Percentiles rank a stretch among this genome's conserved stretches.
Evolutionary conservation across 257 asterid genomes (phyloP).

Genomic region (Eucommia ulmoides): DNA sequence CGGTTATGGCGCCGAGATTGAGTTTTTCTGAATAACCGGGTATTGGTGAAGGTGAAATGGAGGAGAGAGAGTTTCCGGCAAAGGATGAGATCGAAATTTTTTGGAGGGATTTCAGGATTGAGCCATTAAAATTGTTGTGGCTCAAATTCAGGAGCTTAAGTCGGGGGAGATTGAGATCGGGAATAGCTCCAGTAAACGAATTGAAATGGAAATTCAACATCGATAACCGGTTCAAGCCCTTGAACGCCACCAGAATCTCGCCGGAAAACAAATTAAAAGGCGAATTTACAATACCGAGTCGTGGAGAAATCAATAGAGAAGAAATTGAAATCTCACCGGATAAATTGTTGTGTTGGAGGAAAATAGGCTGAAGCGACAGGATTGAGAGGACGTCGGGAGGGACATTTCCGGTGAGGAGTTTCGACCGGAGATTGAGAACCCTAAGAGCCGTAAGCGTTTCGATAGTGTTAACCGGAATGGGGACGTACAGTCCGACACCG

Average conservation of each 20-base stretch:
- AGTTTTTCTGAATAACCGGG: slow-evolving; percentile 31
- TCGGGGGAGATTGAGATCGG: slow-evolving; percentile 38
- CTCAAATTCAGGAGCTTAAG: slow-evolving; percentile 54
- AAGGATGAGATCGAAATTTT: slow-evolving; percentile 61
- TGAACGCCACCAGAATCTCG: slow-evolving; percentile 30
- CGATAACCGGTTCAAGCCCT: slow-evolving; percentile 29
- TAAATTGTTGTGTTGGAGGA: slow-evolving; percentile 69
- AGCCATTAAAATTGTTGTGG: slow-evolving; percentile 46
- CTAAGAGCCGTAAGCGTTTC: slow-evolving; percentile 55
- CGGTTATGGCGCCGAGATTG: slow-evolving; percentile 27
- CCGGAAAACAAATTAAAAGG: slow-evolving; percentile 65
- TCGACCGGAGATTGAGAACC: slow-evolving; percentile 63
- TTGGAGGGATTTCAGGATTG: slow-evolving; percentile 46
- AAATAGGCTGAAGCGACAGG: slow-evolving; percentile 49
- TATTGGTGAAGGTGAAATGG: slow-evolving; percentile 19
- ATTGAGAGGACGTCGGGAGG: slow-evolving; percentile 60
- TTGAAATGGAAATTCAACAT: slow-evolving; percentile 57
- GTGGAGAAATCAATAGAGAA: slow-evolving; percentile 43
- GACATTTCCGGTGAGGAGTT: slow-evolving; percentile 45
- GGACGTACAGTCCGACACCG: slow-evolving; percentile 62
- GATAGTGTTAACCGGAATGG: slow-evolving; percentile 45
- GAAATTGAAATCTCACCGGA: slow-evolving; percentile 48
- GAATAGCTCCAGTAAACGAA: slow-evolving; percentile 43
- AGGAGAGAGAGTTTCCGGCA: slow-evolving; percentile 41
- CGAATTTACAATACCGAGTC: slow-evolving; percentile 44